Conservation (phyloP, 805 yeast genomes). For the Sungouiozyma ichnusensis region DNA sequence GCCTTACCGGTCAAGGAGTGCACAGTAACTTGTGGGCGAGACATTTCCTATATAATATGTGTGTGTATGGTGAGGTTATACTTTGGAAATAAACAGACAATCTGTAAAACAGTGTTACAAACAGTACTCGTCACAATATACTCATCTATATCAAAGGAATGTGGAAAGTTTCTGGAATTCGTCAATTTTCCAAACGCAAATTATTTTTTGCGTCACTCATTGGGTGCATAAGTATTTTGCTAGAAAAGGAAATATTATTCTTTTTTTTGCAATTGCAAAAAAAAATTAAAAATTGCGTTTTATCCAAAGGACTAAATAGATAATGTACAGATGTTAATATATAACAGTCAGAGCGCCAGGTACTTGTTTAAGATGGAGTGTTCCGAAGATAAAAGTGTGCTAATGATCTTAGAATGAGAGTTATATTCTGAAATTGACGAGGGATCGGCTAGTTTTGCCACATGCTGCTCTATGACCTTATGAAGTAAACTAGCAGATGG, state of each 20-base stretch:
- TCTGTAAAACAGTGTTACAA: neutral
- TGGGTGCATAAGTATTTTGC: too few relatives aligned
- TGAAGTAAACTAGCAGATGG: neutral
- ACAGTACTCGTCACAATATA: neutral
- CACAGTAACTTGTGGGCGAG: slow-evolving; percentile 97
- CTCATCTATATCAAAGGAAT: neutral
- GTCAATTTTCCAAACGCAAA: neutral
- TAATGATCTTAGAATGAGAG: neutral
- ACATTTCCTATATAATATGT: slow-evolving; percentile 18
- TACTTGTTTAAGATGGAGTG: neutral
- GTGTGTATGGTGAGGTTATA: neutral
- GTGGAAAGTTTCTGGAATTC: neutral
- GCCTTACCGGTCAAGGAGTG: slow-evolving; percentile 80
- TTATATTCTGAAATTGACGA: neutral
- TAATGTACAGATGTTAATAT: neutral
- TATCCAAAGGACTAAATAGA: too few relatives aligned
- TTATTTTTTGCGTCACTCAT: neutral
- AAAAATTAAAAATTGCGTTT: too few relatives aligned
- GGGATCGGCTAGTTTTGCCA: neutral
- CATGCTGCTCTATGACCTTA: neutral
- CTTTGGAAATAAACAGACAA: neutral
- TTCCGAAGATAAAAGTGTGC: neutral
- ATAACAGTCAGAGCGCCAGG: neutral
- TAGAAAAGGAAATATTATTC: too few relatives aligned
- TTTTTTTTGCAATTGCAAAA: too few relatives aligned